A percentile compares a stretch with the other conserved stretches of the same genome.
Evolutionary conservation across 306 rosid genomes (phyloP).

Genomic region (Citrullus mucosospermus): DNA sequence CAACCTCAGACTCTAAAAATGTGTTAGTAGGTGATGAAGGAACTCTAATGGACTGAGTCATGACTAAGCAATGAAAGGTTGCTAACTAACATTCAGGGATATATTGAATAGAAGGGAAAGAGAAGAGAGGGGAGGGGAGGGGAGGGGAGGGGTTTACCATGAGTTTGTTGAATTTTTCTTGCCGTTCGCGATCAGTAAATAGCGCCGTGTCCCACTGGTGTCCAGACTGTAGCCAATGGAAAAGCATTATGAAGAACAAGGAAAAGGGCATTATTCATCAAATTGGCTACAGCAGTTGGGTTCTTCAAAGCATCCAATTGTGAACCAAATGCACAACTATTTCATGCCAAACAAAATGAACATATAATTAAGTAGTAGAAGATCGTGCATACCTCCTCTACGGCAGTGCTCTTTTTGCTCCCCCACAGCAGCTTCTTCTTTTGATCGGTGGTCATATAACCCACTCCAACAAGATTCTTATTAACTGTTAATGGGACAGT

Average conservation of each 20-base stretch:
- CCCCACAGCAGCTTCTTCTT: slow-evolving; percentile 99
- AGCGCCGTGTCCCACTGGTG: slow-evolving; percentile 70
- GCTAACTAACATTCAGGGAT: slow-evolving; percentile 37
- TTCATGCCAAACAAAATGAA: not conserved
- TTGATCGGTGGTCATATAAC: slow-evolving; percentile 79
- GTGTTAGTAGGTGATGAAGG: slow-evolving; percentile 78
- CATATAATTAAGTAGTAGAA: not conserved
- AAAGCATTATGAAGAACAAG: slow-evolving; percentile 6
- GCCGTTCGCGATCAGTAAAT: slow-evolving; percentile 77
- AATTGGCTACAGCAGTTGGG: not conserved
- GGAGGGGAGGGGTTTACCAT: slow-evolving; percentile 40
- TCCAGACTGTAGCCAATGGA: slow-evolving; percentile 43
- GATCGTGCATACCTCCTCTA: slow-evolving; percentile 53
- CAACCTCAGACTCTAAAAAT: slow-evolving; percentile 97
- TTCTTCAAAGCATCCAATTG: not conserved
- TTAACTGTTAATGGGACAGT: slow-evolving; percentile 39
- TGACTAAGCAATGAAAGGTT: slow-evolving; percentile 2
- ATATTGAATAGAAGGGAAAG: slow-evolving; percentile 3
- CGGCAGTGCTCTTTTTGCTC: slow-evolving; percentile 49
- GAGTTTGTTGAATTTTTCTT: slow-evolving; percentile 96
- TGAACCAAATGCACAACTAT: not conserved
- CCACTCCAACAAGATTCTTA: slow-evolving; percentile 60
- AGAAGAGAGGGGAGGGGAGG: not conserved
- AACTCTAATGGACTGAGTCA: slow-evolving; percentile 23
- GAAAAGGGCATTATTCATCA: not conserved